Percentiles rank a stretch among this genome's conserved stretches.
Conservation (phyloP, 257 asterid genomes). For the Solanum tarapatanum region DNA sequence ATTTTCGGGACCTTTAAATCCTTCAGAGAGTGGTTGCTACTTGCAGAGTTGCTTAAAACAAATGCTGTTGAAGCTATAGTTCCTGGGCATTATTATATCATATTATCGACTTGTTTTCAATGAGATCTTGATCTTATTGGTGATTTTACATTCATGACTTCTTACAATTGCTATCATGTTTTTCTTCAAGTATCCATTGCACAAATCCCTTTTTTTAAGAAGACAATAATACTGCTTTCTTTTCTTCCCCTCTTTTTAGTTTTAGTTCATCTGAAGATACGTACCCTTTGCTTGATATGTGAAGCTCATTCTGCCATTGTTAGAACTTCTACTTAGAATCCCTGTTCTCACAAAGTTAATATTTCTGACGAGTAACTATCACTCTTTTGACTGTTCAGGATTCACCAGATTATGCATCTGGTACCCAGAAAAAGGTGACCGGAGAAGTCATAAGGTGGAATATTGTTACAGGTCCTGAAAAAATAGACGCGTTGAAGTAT, state of each 20-base stretch:
- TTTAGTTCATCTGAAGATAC: not conserved
- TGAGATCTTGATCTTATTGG: not conserved
- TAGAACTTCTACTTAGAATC: not conserved
- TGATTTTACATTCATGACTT: not conserved
- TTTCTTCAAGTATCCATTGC: not conserved
- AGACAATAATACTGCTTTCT: not conserved
- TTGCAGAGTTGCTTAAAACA: not conserved
- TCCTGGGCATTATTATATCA: not conserved
- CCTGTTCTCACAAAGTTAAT: not conserved
- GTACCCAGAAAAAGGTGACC: constrained; percentile 83
- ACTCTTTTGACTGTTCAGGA: constrained; percentile 41
- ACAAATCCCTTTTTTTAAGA: not conserved
- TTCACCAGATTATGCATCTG: constrained; percentile 79
- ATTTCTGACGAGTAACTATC: constrained; percentile 1
- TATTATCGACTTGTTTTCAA: not conserved
- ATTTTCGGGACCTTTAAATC: not conserved
- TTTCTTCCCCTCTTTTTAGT: not conserved
- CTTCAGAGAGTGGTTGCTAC: not conserved
- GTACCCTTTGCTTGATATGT: not conserved
- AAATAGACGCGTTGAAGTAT: constrained; percentile 86
- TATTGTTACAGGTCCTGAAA: constrained; percentile 76
- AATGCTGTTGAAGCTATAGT: not conserved
- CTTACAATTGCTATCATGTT: not conserved
- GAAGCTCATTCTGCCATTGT: not conserved
- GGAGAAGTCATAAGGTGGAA: constrained; percentile 99